Base-by-base conservation (phyloP, 179 eudicot genomes). In the Amaranthus tricolor region DNA sequence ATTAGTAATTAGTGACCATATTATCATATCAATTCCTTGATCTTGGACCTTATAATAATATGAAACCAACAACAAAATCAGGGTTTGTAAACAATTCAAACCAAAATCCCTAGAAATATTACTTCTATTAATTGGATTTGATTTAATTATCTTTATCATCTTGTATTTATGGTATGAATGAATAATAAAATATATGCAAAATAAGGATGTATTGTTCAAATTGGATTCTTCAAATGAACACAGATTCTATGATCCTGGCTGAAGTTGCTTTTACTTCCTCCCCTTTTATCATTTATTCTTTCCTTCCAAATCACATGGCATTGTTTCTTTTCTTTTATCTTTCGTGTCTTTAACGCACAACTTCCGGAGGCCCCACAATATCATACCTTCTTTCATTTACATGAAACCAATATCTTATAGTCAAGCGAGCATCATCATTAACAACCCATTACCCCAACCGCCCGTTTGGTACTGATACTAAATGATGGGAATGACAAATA, bases 221-320 rank as follows among this genome's bases (percentile, higher is more conserved):
- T 14, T 13, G 49, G 9, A 55, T 40, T 70, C 40, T 13, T 71
- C 45, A 71, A 71, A 10, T 24, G 31, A 47, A 58, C 62, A 43
- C 70, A 64, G 71, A 74, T 74, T 64, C 77, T 74, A 20, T 43
- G 62, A 65, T 44, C 44, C 72, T 20, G 43, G 49, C 40, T 48
- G 31, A 70, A 24, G 24, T 68, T 70, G 62, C 7, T 0, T 56
- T 55, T 56, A 7, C 17, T 12, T 51, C 10, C 20, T 52, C 14
- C 55, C 55, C 55, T 52, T 8, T 52, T 52, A 13, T 52, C 55
- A 9, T 24, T 24, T 24, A 24, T 53, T 70, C 59, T 59, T 11
- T 45, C 43, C 45, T 49, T 75, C 66, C 78, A 67, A 66, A 16
- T 66, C 57, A 63, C 77, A 65, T 51, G 69, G 7, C 21, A 54